These are phyloP conservation scores for Achlya hypogyna DNA, from an alignment of 352 stramenopile genomes.

Conservation along the genomic window DNA sequence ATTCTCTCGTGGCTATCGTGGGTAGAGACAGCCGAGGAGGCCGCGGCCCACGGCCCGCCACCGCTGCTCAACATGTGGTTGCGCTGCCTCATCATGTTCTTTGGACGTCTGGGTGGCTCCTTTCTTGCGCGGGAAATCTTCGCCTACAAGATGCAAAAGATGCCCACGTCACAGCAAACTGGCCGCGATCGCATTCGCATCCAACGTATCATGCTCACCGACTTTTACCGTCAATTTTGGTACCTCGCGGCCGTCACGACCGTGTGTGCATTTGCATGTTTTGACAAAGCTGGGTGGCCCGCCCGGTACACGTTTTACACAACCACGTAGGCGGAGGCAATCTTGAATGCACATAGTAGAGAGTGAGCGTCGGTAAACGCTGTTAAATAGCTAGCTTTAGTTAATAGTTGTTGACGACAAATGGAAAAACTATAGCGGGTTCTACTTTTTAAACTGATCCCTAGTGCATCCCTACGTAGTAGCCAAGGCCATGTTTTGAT, in stretches of 20 bases:
- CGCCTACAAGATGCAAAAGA: slow-evolving; percentile 66
- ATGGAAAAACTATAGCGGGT: no score
- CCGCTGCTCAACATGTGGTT: slow-evolving; percentile 62
- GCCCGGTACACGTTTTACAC: slow-evolving; percentile 11
- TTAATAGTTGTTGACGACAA: no score
- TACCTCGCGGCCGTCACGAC: slow-evolving; percentile 78
- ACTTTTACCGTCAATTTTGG: slow-evolving; percentile 82
- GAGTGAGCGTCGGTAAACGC: no score
- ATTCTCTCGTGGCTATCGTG: slow-evolving; percentile 63
- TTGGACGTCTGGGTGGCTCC: slow-evolving; percentile 51
- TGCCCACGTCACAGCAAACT: neutral
- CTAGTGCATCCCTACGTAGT: no score
- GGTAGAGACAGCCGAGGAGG: slow-evolving; percentile 57
- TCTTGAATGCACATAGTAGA: neutral
- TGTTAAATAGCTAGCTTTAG: no score
- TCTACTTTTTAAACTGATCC: no score
- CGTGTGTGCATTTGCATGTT: slow-evolving; percentile 79
- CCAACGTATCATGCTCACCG: slow-evolving; percentile 76
- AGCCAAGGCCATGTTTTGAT: no score
- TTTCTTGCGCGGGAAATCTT: slow-evolving; percentile 81
- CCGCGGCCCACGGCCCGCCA: neutral
- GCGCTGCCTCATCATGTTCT: slow-evolving; percentile 81
- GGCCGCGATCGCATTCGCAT: slow-evolving; percentile 48
- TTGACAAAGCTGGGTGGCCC: slow-evolving; percentile 29
- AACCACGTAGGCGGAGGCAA: neutral